Conservation (phyloP, 768 basidiomycete genomes). For the Exidia glandulosa region DNA sequence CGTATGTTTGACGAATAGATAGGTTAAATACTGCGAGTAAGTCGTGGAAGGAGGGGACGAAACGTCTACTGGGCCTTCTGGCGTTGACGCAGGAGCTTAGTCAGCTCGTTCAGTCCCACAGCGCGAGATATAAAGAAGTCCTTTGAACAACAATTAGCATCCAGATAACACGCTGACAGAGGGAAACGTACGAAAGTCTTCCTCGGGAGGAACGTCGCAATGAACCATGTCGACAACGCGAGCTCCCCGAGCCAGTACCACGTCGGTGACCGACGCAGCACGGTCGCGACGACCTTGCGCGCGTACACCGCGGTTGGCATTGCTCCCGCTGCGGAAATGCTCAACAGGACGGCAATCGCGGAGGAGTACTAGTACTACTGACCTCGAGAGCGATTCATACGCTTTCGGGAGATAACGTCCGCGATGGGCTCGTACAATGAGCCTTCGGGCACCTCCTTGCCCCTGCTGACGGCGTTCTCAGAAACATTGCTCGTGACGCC, state of each 20-base stretch:
- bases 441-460: no score
- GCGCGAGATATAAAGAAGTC: background rate
- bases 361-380: no score
- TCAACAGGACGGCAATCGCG: background rate
- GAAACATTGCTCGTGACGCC: no score
- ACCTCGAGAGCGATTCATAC: no score
- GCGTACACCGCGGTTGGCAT: slow-evolving; percentile 3
- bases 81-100: background rate
- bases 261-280: background rate
- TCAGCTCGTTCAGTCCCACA: background rate
- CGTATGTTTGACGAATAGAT: no score
- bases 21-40: background rate
- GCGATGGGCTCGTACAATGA: no score
- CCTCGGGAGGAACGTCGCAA: background rate
- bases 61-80: background rate
- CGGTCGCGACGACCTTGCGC: slow-evolving; percentile 2
- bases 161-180: background rate
- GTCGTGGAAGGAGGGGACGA: no score
- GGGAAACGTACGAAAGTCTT: background rate
- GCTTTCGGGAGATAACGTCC: no score
- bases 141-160: background rate
- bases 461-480: no score
- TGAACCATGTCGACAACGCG: background rate
- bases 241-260: background rate
- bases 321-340: background rate